Evolutionary conservation across 768 basidiomycete genomes (phyloP).

Genomic region (Hericium erinaceus): DNA sequence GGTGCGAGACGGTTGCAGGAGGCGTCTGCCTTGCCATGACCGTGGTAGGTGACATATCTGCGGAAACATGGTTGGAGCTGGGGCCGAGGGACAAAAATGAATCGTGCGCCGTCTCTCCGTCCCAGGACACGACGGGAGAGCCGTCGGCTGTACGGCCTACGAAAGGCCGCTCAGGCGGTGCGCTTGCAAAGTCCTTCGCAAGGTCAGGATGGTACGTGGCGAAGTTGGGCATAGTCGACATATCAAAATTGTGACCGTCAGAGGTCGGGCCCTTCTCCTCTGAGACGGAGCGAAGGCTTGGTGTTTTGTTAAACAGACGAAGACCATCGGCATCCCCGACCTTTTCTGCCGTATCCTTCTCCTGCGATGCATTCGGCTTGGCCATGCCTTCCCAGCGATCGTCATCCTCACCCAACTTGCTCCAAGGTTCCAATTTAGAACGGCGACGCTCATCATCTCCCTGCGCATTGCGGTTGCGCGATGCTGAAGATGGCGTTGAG

Average conservation of each 20-base stretch:
- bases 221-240: conserved; percentile 13
- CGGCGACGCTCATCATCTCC: neutral
- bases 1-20: conserved; percentile 3
- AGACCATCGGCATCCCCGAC: conserved; percentile 1
- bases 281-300: conserved; percentile 7
- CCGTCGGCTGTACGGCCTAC: neutral
- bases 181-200: neutral
- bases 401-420: neutral
- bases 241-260: conserved; percentile 9
- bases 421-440: conserved; percentile 1
- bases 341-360: neutral
- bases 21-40: conserved; percentile 12
- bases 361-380: neutral
- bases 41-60: conserved; percentile 8
- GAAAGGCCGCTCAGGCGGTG: conserved; percentile 1
- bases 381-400: conserved; percentile 4
- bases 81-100: conserved; percentile 8
- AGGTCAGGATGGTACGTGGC: conserved; percentile 3
- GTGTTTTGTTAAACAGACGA: conserved; percentile 11
- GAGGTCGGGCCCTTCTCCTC: conserved; percentile 8
- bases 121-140: conserved; percentile 6
- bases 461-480: too few species aligned
- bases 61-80: neutral
- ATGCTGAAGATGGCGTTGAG: neutral
- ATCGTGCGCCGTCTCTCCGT: conserved; percentile 3